phyloP scores from a whole-genome alignment of 1,139 yeast species.

The Suzukiozyma palmioleophila region DNA sequence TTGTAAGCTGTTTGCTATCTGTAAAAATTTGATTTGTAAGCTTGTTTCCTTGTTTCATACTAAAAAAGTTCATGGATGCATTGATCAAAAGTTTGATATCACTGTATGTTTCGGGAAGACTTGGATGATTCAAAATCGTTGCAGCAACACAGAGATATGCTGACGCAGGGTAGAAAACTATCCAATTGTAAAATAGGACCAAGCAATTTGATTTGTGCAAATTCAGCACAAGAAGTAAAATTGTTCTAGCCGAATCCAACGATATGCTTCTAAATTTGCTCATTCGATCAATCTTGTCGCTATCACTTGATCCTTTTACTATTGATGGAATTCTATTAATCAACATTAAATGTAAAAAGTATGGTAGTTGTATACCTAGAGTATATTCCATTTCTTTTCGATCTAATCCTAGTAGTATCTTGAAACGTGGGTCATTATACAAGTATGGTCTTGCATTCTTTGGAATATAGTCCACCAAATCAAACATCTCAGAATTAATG shows the following conservation, averaged over 20 bases:
- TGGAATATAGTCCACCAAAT: conserved; percentile 12
- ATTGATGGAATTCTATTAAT: conserved; percentile 32
- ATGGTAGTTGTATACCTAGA: conserved; percentile 24
- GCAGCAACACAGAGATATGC: conserved; percentile 32
- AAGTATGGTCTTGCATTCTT: conserved; percentile 20
- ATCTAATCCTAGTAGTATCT: conserved; percentile 5
- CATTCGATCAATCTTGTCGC: conserved; percentile 14
- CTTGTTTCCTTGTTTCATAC: conserved; percentile 1
- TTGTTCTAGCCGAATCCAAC: conserved; percentile 33
- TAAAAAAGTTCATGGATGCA: conserved; percentile 22
- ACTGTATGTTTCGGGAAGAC: conserved; percentile 19
- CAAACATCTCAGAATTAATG: conserved; percentile 19
- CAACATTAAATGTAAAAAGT: conserved; percentile 32
- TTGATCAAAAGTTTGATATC: conserved; percentile 31
- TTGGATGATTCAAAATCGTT: conserved; percentile 29
- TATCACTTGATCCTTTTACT: conserved; percentile 15
- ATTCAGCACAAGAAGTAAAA: conserved; percentile 21
- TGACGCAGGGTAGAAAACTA: conserved; percentile 27
- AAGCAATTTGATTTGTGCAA: conserved; percentile 17
- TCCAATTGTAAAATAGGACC: conserved; percentile 29
- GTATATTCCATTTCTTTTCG: conserved; percentile 13
- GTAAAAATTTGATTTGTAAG: background rate
- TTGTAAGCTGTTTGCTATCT: conserved; percentile 12
- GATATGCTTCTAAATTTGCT: conserved; percentile 21
- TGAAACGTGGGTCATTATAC: conserved; percentile 22